Evolutionary conservation across 2,329 filamentous ascomycete species (phyloP).

Genomic region (Stagonosporopsis chrysanthemi): DNA sequence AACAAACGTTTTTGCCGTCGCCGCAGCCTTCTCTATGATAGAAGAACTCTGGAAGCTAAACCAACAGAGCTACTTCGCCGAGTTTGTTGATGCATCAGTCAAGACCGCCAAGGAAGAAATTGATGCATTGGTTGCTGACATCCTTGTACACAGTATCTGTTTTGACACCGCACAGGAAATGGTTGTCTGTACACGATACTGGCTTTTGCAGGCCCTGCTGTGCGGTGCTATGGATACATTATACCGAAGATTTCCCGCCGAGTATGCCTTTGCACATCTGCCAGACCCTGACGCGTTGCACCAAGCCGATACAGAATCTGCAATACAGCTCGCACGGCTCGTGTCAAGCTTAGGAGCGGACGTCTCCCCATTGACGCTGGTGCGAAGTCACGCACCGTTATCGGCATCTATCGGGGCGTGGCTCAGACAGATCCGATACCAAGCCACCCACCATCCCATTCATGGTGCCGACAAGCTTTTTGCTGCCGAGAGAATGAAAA

Average conservation of each 20-base stretch:
- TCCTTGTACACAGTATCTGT: not conserved
- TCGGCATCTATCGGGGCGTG: conserved; percentile 5
- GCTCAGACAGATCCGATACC: conserved; percentile 5
- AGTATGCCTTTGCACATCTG: not conserved
- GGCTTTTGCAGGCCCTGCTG: conserved; percentile 6
- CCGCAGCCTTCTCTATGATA: not conserved
- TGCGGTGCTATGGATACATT: conserved; percentile 11
- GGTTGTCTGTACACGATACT: conserved; percentile 6
- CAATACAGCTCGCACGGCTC: not conserved
- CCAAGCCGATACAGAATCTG: not conserved
- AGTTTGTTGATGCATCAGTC: conserved; percentile 1
- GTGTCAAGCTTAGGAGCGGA: not conserved
- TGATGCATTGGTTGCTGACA: not conserved
- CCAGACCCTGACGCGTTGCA: not conserved
- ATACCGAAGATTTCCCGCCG: not conserved
- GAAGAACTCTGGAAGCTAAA: conserved; percentile 1
- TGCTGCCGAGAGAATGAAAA: not conserved
- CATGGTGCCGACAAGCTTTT: not conserved
- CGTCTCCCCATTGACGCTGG: not conserved
- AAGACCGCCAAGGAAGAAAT: not conserved
- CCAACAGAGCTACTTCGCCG: not conserved
- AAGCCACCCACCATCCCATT: not conserved
- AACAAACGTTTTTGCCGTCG: not conserved
- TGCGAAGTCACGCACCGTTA: not conserved
- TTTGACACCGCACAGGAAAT: not conserved